Base-by-base conservation (phyloP, 805 yeast species). In the Candida schatavii region DNA sequence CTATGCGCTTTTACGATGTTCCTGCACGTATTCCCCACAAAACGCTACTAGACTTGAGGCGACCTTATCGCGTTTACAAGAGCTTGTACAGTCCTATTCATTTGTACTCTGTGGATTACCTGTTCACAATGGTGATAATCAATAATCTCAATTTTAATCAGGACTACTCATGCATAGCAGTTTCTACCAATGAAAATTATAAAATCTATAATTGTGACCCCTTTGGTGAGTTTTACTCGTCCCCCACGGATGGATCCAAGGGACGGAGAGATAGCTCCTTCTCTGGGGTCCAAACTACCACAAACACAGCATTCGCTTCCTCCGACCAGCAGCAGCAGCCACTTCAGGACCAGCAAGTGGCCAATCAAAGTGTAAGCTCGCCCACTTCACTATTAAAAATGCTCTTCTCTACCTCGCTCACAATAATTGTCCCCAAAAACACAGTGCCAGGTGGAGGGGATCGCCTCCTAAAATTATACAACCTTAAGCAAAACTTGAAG, bases 161-260 rank as follows among this genome's bases (percentile, higher is more conserved):
- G 52, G 74, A 70, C 52, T 59, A 58, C 49, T 55, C 70, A 11
- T 66, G 72, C 44, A 52, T 70, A 20, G 60, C 70, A 27, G 48
- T 69, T 5, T 59, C 72, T 5, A 64, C 72, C 1, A 46, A 55
- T 5, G 47, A 50, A 28, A 49, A 54, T 39, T 64, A 66, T 53
- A 61, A 60, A 45, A 70, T 70, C 43, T 70, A 55, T 57, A 70
- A 70, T 48, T 64, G 72, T 46, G 75, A 70, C 35, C 75, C 75
- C 1, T 69, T 70, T 53, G 75, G 74, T 15, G 72, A 70, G 46
- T 65, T 70, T 45, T 66, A 64, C 42, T 49, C 59, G 4, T 61
- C 66, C 33, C 11, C 14, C 14, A 11, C 19, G 6, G 17, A 13
- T 11, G 32, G 32, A 6, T 30, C 7, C 34, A 14, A 9, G 19